Conservation (phyloP, 169 alveolate species). For the Plasmodium cynomolgi region DNA sequence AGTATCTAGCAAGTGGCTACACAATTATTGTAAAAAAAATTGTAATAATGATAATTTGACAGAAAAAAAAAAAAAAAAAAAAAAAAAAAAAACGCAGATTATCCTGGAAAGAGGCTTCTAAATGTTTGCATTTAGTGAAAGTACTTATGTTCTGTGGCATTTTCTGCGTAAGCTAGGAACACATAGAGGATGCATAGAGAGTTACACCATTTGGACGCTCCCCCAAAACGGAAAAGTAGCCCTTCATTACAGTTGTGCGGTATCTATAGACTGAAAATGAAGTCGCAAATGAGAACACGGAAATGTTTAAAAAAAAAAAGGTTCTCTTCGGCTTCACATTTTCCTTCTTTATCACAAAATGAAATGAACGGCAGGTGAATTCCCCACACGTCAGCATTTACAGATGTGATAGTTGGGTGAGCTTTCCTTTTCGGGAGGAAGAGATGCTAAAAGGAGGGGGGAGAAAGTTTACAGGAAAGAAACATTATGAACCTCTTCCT, state of each 20-base stretch:
- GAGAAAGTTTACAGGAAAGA: neutral
- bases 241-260: neutral
- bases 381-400: neutral
- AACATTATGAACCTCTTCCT: neutral
- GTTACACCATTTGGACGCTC: too few species aligned
- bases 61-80: neutral
- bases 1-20: neutral
- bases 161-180: too few species aligned
- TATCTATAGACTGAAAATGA: neutral
- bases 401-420: neutral
- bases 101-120: neutral
- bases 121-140: neutral
- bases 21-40: conserved; percentile 6
- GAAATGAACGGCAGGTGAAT: neutral
- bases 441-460: neutral
- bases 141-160: too few species aligned
- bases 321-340: neutral
- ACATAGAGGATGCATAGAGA: too few species aligned
- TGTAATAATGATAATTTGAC: neutral
- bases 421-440: neutral
- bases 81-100: neutral
- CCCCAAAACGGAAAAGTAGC: neutral
- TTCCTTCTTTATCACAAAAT: neutral
- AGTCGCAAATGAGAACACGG: neutral
- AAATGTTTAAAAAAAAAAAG: neutral